Evolutionary conservation across 1,284 basidiomycete genomes (phyloP).

Genomic region (Cutaneotrichosporon cutaneum): DNA sequence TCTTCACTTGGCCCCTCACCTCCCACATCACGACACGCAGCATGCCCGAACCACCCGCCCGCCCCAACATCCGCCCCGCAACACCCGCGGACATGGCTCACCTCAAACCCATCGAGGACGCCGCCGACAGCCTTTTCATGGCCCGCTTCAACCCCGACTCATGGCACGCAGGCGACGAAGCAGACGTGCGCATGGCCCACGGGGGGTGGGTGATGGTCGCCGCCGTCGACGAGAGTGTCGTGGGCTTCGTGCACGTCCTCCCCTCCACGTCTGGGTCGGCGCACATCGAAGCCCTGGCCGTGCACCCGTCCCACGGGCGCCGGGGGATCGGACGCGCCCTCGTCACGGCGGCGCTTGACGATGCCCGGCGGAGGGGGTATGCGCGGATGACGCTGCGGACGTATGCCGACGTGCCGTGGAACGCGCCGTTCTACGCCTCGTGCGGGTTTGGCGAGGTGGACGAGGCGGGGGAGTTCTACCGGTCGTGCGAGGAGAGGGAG

Average conservation of each 20-base stretch:
- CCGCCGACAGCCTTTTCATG: slow-evolving; percentile 6
- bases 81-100: not conserved
- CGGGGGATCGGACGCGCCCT: slow-evolving; percentile 1
- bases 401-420: slow-evolving; percentile 11
- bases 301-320: not conserved
- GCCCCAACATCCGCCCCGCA: not conserved
- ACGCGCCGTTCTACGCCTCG: slow-evolving; percentile 8
- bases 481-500: not conserved
- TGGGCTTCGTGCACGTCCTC: slow-evolving; percentile 6
- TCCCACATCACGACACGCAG: no score
- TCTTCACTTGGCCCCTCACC: no score
- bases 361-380: not conserved
- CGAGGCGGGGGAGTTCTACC: not conserved
- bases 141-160: not conserved
- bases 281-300: slow-evolving; percentile 4
- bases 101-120: slow-evolving; percentile 3
- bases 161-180: not conserved
- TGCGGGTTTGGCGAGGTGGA: not conserved
- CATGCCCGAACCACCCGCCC: no score
- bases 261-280: not conserved
- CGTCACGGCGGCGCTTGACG: not conserved
- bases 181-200: not conserved
- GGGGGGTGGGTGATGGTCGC: slow-evolving; percentile 4
- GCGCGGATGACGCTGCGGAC: slow-evolving; percentile 1
- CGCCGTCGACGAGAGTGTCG: not conserved